Evolutionary conservation across 2,329 filamentous ascomycete species (phyloP).

Genomic region (Elsinoe perseae): DNA sequence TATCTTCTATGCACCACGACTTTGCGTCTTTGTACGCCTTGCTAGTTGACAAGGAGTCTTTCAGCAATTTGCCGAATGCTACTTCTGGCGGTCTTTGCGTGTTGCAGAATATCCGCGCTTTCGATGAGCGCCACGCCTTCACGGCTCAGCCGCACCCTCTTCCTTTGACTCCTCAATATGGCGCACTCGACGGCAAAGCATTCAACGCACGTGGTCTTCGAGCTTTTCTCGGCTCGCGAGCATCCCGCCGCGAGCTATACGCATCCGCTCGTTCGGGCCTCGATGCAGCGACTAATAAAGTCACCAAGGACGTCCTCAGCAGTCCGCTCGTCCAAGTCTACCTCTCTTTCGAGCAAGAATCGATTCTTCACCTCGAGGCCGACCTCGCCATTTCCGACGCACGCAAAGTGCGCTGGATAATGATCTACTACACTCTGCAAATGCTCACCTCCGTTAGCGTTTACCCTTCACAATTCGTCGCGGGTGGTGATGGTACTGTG

Average conservation of each 20-base stretch:
- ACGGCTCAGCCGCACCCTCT: constrained; percentile 55
- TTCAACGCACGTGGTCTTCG: constrained; percentile 30
- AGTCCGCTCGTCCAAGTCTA: constrained; percentile 59
- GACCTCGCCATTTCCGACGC: constrained; percentile 57
- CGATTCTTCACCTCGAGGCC: constrained; percentile 49
- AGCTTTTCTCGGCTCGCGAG: constrained; percentile 30
- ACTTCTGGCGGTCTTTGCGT: constrained; percentile 57
- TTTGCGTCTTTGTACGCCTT: constrained; percentile 65
- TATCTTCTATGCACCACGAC: constrained; percentile 57
- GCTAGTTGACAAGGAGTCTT: constrained; percentile 52
- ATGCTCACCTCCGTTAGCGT: constrained; percentile 57
- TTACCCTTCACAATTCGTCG: constrained; percentile 40
- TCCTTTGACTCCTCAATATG: constrained; percentile 54
- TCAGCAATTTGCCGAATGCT: constrained; percentile 42
- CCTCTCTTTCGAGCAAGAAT: constrained; percentile 59
- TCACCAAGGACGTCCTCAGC: constrained; percentile 30
- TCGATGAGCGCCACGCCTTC: constrained; percentile 56
- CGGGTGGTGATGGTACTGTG: background rate
- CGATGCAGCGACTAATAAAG: constrained; percentile 41
- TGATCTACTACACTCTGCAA: constrained; percentile 67
- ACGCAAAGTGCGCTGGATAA: constrained; percentile 69
- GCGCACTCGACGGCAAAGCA: constrained; percentile 22
- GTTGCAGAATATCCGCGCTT: constrained; percentile 58
- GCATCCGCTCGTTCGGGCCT: constrained; percentile 48
- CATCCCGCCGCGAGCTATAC: constrained; percentile 42